Evolutionary conservation across 2,329 filamentous ascomycete genomes (phyloP).

Genomic region (Aureobasidium sp.): DNA sequence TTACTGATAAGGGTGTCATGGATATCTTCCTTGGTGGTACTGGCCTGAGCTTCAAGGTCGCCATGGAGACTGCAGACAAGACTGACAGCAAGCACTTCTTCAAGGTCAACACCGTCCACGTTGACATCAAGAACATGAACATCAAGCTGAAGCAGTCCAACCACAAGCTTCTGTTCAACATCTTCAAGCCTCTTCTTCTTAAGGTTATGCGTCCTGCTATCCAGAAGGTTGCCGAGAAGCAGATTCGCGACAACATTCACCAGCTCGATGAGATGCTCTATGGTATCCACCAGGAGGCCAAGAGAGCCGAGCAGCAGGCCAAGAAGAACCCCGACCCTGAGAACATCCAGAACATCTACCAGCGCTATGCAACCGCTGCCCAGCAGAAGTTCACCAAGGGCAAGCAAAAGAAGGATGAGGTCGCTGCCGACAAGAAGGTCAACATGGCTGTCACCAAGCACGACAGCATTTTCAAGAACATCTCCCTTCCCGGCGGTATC

Average conservation of each 20-base stretch:
- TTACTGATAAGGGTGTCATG: slow-evolving; percentile 80
- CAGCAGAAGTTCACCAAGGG: slow-evolving; percentile 66
- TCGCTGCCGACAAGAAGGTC: slow-evolving; percentile 58
- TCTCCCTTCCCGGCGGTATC: slow-evolving; percentile 79
- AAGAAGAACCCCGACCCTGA: slow-evolving; percentile 58
- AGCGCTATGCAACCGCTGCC: slow-evolving; percentile 67
- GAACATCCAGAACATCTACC: slow-evolving; percentile 73
- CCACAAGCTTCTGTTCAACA: slow-evolving; percentile 79
- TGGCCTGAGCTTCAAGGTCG: slow-evolving; percentile 87
- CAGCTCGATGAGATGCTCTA: slow-evolving; percentile 66
- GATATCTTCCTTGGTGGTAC: slow-evolving; percentile 82
- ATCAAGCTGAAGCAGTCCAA: slow-evolving; percentile 92
- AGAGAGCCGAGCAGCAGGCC: slow-evolving; percentile 59
- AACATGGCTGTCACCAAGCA: slow-evolving; percentile 80
- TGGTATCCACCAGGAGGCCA: slow-evolving; percentile 73
- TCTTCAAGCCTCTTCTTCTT: slow-evolving; percentile 82
- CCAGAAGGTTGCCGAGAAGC: slow-evolving; percentile 80
- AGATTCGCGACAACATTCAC: slow-evolving; percentile 74
- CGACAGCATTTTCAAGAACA: slow-evolving; percentile 84
- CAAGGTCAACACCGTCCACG: slow-evolving; percentile 84
- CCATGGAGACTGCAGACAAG: slow-evolving; percentile 71
- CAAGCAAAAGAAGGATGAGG: slow-evolving; percentile 65
- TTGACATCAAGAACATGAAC: slow-evolving; percentile 71
- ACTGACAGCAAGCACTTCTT: slow-evolving; percentile 76
- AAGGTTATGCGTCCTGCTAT: slow-evolving; percentile 76